These are phyloP conservation scores for Collybia sp. DNA, from an alignment of 768 basidiomycete genomes.

Conservation along the genomic window DNA sequence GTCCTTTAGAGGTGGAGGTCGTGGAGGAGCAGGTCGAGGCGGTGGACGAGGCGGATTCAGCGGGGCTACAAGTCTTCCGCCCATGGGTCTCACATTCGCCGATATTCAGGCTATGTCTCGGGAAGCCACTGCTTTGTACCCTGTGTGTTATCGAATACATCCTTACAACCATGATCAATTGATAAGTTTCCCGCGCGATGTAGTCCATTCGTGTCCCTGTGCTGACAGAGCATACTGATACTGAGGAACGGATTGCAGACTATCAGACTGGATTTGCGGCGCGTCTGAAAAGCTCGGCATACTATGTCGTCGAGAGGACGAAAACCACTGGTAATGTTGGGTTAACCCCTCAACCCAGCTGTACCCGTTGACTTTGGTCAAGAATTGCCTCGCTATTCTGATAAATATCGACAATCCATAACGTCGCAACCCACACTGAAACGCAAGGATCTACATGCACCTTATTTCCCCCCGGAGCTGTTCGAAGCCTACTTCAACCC, in stretches of 20 bases:
- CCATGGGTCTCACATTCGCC: constrained; percentile 78
- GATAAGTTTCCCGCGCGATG: constrained; percentile 14
- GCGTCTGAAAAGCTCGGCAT: constrained; percentile 65
- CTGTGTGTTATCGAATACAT: constrained; percentile 47
- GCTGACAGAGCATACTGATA: constrained; percentile 57
- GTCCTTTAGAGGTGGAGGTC: constrained; percentile 20
- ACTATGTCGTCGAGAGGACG: constrained; percentile 68
- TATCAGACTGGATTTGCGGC: constrained; percentile 63
- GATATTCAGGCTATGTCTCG: constrained; percentile 75
- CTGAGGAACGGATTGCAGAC: constrained; percentile 62
- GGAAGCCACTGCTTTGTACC: constrained; percentile 76
- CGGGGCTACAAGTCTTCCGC: constrained; percentile 46
- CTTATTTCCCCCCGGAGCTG: constrained; percentile 75
- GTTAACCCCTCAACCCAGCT: no score
- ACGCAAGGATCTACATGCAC: constrained; percentile 62
- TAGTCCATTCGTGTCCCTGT: constrained; percentile 70
- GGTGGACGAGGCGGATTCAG: constrained; percentile 63
- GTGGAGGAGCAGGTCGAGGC: constrained; percentile 31
- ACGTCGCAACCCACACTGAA: constrained; percentile 62
- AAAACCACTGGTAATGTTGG: constrained; percentile 49
- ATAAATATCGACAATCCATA: constrained; percentile 69
- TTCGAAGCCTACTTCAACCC: constrained; percentile 81
- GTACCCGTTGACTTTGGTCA: neutral
- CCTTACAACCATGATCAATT: constrained; percentile 10
- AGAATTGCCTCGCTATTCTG: constrained; percentile 81